Evolutionary conservation across 306 rosid genomes (phyloP), one percentile per base, ranked within the genome.

Genomic region (Geum urbanum): DNA sequence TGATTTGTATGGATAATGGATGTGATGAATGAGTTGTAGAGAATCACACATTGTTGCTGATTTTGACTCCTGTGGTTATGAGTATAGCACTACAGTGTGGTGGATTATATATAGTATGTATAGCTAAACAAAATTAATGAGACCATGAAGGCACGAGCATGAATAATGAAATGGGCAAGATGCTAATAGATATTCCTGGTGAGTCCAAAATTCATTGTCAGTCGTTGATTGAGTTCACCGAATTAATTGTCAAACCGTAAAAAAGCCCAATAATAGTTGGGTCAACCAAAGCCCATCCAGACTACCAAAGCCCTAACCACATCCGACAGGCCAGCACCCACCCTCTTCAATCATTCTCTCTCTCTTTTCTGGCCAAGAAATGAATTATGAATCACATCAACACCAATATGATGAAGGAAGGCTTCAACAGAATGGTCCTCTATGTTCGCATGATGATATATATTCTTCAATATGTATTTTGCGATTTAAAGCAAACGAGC

Each of bases 11-110:
- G 72, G 61, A 51, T 51, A 24, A 51, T 37, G 72, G 61, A 51
- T 51, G 43, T 19, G 62, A 68, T 39, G 62, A 52, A 68, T 7
- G 49, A 35, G 7, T 7, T 41, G 63, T 5, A 43, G 32, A 15
- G 53, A 12, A 15, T 70, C 74, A 43, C 73, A 54, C 44, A 54
- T 41, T 54, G 19, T 22, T 9, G 37, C 22, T 51, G 83, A 82
- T 60, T 72, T 46, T 18, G 80, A 83, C 84, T 22, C 76, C 0
- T 83, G 80, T 74, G 84, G 87, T 77, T 16, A 19, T 37, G 53
- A 9, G 22, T 12, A 3, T 54, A 24, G 27, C 27, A 24, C 27
- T 24, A 24, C 2, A 12, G 43, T 5, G 13, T 67, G n/a, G 13
- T 67, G n/a, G 18, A 18, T 18, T n/a, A 24, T 44, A 19, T n/a